Percentiles rank a stretch among this genome's conserved stretches.
These are phyloP conservation scores for Purpureocillium lavendulum DNA, from an alignment of 2,329 filamentous ascomycete species.

Conservation along the genomic window DNA sequence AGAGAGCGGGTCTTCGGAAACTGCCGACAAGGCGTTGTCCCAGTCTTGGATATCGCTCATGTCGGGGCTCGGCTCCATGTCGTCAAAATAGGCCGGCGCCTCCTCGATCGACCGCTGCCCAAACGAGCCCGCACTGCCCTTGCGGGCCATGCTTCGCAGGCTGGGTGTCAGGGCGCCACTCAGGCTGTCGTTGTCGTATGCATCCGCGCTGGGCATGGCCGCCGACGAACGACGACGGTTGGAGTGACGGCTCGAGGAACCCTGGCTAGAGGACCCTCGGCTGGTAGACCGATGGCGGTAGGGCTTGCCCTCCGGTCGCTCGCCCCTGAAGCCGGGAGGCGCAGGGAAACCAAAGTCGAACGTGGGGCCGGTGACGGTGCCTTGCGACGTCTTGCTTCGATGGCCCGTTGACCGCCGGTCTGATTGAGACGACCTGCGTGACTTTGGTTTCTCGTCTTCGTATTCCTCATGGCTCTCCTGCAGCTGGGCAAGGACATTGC, in stretches of 20 bases:
- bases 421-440: conserved; percentile 4
- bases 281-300: too few relatives aligned
- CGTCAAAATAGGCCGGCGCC: conserved; percentile 18
- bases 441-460: background rate
- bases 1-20: background rate
- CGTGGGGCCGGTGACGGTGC: conserved; percentile 18
- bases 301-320: background rate
- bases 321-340: conserved; percentile 15
- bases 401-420: conserved; percentile 11
- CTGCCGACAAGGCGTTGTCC: conserved; percentile 11
- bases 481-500: conserved; percentile 34
- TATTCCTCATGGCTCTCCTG: conserved; percentile 20
- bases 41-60: conserved; percentile 30
- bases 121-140: conserved; percentile 11
- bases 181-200: too few relatives aligned
- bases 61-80: conserved; percentile 25
- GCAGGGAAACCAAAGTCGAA: conserved; percentile 26
- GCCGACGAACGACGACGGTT: background rate
- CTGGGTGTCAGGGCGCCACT: too few relatives aligned
- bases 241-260: conserved; percentile 1
- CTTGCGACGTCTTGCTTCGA: conserved; percentile 19
- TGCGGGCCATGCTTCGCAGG: too few relatives aligned
- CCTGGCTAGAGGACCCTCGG: background rate
- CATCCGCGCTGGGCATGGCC: too few relatives aligned
- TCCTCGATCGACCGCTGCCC: conserved; percentile 6